phyloP scores from a whole-genome alignment of 2,329 filamentous ascomycete genomes.

The Sporothrix sp. region DNA sequence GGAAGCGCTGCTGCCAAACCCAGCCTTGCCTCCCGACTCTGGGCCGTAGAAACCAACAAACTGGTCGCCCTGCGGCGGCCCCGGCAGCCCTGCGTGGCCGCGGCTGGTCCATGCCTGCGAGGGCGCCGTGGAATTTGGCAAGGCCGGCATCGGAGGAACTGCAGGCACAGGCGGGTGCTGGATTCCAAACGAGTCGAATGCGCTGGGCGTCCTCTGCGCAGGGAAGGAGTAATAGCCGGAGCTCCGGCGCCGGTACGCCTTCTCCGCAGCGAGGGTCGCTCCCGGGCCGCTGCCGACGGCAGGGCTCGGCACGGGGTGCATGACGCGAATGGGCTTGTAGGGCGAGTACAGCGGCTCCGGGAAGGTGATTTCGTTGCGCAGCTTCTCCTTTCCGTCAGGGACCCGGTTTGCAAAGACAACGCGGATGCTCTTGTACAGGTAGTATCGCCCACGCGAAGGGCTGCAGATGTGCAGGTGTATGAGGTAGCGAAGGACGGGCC shows the following conservation, averaged over 20 bases:
- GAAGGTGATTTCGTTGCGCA: constrained; percentile 80
- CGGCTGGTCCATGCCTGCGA: constrained; percentile 12
- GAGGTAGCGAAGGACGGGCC: constrained; percentile 76
- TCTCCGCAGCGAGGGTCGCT: constrained; percentile 47
- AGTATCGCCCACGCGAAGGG: constrained; percentile 71
- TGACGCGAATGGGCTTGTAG: constrained; percentile 61
- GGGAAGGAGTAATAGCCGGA: constrained; percentile 38
- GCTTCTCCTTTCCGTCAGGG: constrained; percentile 86
- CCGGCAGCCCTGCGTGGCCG: too few species aligned
- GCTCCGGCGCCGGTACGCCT: constrained; percentile 48
- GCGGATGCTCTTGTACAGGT: constrained; percentile 82
- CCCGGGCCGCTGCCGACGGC: constrained; percentile 30
- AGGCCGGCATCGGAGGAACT: constrained; percentile 4
- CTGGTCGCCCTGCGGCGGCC: too few species aligned
- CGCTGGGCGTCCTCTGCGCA: constrained; percentile 18
- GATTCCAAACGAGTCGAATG: constrained; percentile 29
- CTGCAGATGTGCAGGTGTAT: constrained; percentile 91
- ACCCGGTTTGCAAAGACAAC: constrained; percentile 96
- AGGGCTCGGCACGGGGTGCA: constrained; percentile 29
- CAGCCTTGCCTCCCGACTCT: too few species aligned
- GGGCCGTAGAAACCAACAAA: not conserved
- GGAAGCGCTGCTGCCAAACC: not conserved
- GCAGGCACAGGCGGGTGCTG: constrained; percentile 19
- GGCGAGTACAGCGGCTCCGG: constrained; percentile 79
- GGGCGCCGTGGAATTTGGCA: constrained; percentile 14